Percentiles rank a stretch among this genome's conserved stretches.
These are phyloP conservation scores for Auriscalpium orientale DNA, from an alignment of 768 basidiomycete genomes.

Conservation along the genomic window DNA sequence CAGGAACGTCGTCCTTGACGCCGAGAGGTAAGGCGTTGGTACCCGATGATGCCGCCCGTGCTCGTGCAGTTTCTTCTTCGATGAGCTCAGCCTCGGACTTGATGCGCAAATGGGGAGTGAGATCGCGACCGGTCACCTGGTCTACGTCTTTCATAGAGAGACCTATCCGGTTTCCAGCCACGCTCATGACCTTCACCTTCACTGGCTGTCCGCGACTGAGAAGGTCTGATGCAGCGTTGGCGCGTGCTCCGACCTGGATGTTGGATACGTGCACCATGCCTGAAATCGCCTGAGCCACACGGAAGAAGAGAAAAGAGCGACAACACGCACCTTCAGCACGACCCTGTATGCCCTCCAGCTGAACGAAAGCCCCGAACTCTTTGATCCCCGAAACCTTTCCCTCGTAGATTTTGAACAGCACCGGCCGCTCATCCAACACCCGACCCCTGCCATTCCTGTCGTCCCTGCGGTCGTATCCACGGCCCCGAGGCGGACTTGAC, in stretches of 20 bases:
- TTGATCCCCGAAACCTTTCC: slow-evolving; percentile 81
- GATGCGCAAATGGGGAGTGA: slow-evolving; percentile 91
- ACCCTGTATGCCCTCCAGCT: slow-evolving; percentile 79
- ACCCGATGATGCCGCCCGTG: slow-evolving; percentile 64
- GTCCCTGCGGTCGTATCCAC: slow-evolving; percentile 37
- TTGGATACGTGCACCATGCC: slow-evolving; percentile 98
- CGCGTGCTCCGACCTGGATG: slow-evolving; percentile 78
- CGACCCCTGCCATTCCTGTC: slow-evolving; percentile 33
- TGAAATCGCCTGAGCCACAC: slow-evolving; percentile 22
- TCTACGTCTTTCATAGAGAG: slow-evolving; percentile 99
- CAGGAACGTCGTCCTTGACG: slow-evolving; percentile 43
- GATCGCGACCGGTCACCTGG: slow-evolving; percentile 80
- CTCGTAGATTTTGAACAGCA: slow-evolving; percentile 91
- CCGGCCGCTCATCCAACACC: slow-evolving; percentile 68
- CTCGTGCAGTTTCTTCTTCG: slow-evolving; percentile 64
- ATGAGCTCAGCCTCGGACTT: slow-evolving; percentile 86
- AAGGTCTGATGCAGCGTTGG: slow-evolving; percentile 81
- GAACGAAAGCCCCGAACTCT: slow-evolving; percentile 95
- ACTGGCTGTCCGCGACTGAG: slow-evolving; percentile 78
- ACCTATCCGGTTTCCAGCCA: slow-evolving; percentile 72
- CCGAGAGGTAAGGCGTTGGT: slow-evolving; percentile 82
- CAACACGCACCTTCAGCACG: slow-evolving; percentile 76
- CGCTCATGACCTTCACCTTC: slow-evolving; percentile 95
- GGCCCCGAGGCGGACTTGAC: slow-evolving; percentile 53
- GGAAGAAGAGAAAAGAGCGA: slow-evolving; percentile 4